phyloP scores from a whole-genome alignment of 805 yeast genomes.

The Yarrowia hollandica region DNA sequence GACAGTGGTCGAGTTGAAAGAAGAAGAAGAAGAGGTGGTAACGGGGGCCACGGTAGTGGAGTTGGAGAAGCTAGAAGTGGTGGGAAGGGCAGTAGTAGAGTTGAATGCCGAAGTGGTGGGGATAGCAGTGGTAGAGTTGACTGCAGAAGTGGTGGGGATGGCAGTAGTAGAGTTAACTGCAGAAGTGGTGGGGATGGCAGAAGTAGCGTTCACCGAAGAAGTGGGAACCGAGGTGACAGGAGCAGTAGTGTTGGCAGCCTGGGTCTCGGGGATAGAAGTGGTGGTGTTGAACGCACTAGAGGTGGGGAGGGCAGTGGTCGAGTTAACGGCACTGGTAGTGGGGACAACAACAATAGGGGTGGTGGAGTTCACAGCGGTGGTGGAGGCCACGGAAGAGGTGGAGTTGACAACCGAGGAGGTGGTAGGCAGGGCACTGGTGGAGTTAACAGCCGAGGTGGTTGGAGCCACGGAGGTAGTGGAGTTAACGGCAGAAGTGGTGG shows the following conservation, averaged over 20 bases:
- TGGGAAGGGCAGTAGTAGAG: background rate
- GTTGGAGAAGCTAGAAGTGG: background rate
- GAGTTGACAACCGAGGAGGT: background rate
- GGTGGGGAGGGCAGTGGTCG: background rate
- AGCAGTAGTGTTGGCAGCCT: background rate
- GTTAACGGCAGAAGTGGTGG: background rate
- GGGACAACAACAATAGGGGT: background rate
- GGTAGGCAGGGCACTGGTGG: background rate
- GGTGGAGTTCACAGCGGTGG: background rate
- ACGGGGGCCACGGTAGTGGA: background rate
- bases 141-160: background rate
- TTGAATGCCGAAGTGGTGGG: background rate
- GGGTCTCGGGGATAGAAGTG: background rate
- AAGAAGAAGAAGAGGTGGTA: background rate
- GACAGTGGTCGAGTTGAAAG: background rate
- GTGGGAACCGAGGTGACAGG: background rate
- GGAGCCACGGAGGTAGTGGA: background rate
- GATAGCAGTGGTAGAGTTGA: background rate
- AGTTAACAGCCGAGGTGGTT: background rate
- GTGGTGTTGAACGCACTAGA: background rate
- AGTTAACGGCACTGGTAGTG: background rate
- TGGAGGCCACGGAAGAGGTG: background rate
- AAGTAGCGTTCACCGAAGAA: background rate
- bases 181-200: background rate
- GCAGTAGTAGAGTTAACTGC: constrained; percentile 2